Conservation (phyloP, 768 basidiomycete species). For the Lepiota venenata region DNA sequence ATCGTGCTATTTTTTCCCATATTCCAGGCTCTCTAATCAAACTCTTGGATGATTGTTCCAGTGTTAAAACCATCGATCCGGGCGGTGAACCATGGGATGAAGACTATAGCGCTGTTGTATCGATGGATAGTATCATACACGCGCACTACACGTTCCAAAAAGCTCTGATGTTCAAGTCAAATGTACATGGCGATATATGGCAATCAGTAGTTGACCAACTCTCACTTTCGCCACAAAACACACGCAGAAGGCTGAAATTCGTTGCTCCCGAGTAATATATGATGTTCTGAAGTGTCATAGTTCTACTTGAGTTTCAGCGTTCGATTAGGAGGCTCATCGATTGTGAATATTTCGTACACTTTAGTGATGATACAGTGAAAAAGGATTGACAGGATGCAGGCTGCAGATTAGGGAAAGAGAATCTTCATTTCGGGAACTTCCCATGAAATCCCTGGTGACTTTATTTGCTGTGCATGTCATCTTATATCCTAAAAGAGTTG, state of each 20-base stretch:
- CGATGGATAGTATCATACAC: conserved; percentile 23
- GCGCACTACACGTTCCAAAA: conserved; percentile 23
- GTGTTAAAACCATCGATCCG: neutral
- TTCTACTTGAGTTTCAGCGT: neutral
- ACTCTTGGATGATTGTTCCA: neutral
- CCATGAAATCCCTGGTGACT: conserved; percentile 4
- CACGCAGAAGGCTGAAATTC: conserved; percentile 1
- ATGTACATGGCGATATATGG: conserved; percentile 3
- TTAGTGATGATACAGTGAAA: conserved; percentile 3
- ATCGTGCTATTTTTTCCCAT: neutral
- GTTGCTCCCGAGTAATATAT: neutral
- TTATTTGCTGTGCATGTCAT: neutral
- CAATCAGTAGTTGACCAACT: neutral
- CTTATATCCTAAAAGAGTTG: conserved; percentile 4
- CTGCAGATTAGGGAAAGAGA: neutral
- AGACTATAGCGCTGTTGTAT: conserved; percentile 14
- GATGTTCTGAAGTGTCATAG: neutral
- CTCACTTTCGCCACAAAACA: conserved; percentile 4
- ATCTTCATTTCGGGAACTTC: conserved; percentile 4
- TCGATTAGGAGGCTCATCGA: conserved; percentile 3
- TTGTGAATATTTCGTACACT: conserved; percentile 4
- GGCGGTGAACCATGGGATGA: neutral
- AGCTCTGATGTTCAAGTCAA: neutral
- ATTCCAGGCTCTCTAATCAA: neutral
- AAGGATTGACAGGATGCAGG: neutral